These are phyloP conservation scores for Acanthamoeba culbertsoni DNA, from an alignment of 208 protist species.

Conservation along the genomic window DNA sequence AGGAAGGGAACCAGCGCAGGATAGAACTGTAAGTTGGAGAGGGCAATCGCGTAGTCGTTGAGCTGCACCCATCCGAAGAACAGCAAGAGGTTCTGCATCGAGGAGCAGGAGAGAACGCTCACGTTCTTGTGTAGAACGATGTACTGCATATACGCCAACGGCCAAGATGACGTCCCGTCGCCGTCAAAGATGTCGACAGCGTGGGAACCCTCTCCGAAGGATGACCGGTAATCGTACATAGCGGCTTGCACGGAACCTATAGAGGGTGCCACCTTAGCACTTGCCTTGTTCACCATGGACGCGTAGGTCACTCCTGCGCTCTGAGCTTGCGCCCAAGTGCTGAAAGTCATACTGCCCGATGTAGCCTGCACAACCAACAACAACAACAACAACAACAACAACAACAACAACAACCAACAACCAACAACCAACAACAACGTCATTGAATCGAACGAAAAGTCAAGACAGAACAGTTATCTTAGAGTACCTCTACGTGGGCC, in stretches of 20 bases:
- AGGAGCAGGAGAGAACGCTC: not conserved
- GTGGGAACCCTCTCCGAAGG: not conserved
- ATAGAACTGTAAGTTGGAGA: not conserved
- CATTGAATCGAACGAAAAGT: no score
- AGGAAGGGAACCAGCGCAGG: not conserved
- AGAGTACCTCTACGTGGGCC: not conserved
- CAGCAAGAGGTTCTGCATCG: not conserved
- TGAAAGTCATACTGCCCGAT: not conserved
- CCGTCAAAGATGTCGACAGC: not conserved
- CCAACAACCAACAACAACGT: no score
- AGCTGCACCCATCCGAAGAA: not conserved
- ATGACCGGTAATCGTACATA: not conserved
- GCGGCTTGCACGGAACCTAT: not conserved
- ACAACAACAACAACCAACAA: no score
- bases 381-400: no score
- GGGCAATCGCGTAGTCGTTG: not conserved
- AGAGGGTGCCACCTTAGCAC: not conserved
- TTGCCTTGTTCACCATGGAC: not conserved
- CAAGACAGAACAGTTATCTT: no score
- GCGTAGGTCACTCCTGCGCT: not conserved
- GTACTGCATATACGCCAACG: not conserved
- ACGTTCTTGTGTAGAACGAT: not conserved
- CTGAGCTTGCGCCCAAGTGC: not conserved
- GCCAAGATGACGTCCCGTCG: not conserved
- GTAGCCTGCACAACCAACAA: not conserved